A percentile compares a stretch with the other conserved stretches of the same genome.
These are phyloP conservation scores for Deuterostichococcus epilithicus DNA, from an alignment of 139 green algal species.

Conservation along the genomic window DNA sequence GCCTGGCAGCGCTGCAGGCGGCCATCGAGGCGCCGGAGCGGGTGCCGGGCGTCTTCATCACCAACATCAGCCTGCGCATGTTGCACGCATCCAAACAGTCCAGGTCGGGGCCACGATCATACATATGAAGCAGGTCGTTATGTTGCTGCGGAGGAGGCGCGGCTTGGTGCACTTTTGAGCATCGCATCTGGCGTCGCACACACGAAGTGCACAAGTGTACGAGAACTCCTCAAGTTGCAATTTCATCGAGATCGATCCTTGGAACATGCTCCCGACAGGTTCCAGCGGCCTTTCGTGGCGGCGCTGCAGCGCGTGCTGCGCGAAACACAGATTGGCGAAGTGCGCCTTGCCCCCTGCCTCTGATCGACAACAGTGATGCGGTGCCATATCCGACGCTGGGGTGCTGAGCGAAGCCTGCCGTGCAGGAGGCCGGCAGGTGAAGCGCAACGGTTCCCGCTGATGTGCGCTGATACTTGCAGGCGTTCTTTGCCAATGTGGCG, in stretches of 20 bases:
- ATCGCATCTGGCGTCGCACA: too few species aligned
- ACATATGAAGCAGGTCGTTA: too few species aligned
- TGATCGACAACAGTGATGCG: not conserved
- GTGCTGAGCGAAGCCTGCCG: not conserved
- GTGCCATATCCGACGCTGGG: not conserved
- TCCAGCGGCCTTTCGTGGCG: constrained; percentile 59
- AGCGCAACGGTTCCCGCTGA: not conserved
- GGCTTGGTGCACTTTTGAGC: too few species aligned
- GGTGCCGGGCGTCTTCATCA: constrained; percentile 66
- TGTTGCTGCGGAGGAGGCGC: too few species aligned
- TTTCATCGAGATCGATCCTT: too few species aligned
- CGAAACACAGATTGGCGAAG: constrained; percentile 58
- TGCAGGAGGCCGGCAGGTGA: not conserved
- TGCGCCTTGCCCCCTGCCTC: constrained; percentile 61
- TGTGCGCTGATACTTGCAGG: not conserved
- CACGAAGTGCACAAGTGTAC: too few species aligned
- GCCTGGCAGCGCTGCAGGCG: constrained; percentile 50
- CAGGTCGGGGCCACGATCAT: too few species aligned
- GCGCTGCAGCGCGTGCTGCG: constrained; percentile 69
- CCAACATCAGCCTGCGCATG: constrained; percentile 80
- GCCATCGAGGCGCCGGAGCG: constrained; percentile 46
- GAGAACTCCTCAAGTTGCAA: too few species aligned
- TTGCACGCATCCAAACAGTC: constrained; percentile 68
- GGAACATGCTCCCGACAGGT: constrained; percentile 5
- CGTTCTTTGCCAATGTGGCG: not conserved